Conservation (phyloP, 306 rosid genomes). For the Cicer chorassanicum region DNA sequence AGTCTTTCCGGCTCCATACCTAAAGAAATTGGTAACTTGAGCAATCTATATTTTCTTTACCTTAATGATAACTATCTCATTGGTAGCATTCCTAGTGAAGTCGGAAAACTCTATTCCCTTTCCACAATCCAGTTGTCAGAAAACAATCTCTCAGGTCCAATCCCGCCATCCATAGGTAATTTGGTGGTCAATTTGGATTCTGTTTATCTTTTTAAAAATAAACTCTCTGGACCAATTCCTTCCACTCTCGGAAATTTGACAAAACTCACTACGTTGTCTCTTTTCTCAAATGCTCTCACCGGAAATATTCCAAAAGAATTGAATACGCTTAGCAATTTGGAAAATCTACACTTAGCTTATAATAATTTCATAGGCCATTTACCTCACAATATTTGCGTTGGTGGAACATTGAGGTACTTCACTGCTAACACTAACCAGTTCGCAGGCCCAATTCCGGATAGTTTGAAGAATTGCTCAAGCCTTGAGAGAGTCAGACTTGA, state of each 20-base stretch:
- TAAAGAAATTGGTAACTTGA: not conserved
- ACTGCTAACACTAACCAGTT: not conserved
- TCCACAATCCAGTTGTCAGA: rapidly evolving
- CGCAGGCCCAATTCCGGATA: not conserved
- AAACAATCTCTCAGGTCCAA: not conserved
- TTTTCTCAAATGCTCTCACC: not conserved
- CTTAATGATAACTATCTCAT: not conserved
- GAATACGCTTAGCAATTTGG: not conserved
- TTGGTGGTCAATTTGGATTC: not conserved
- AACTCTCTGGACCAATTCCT: not conserved
- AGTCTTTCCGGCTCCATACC: not conserved
- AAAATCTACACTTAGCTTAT: rapidly evolving
- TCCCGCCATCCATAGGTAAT: not conserved
- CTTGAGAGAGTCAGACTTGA: not conserved
- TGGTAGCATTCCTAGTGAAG: not conserved
- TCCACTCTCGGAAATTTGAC: not conserved
- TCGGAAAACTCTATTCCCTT: not conserved
- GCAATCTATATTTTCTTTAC: not conserved
- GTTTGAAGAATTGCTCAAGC: not conserved
- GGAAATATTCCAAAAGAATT: not conserved
- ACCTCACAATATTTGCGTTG: not conserved
- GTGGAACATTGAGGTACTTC: not conserved
- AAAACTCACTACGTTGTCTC: rapidly evolving
- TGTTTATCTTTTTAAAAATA: not conserved
- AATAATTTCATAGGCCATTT: not conserved